Conservation (phyloP, 176 grass and related monocot species). For the Bothriochloa decipiens region DNA sequence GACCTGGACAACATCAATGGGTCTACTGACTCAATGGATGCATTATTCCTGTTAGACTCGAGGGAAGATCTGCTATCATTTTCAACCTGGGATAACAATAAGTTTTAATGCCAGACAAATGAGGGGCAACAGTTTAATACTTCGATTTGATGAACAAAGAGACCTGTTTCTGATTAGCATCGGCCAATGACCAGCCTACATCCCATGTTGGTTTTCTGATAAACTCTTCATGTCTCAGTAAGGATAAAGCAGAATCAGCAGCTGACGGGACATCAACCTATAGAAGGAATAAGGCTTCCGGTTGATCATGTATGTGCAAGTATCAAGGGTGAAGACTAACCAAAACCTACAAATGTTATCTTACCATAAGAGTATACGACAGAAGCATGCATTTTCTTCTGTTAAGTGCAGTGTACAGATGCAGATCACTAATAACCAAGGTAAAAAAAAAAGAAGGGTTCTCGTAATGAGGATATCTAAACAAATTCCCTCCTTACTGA, state of each 20-base stretch:
- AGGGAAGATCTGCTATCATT: constrained; percentile 53
- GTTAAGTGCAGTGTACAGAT: neutral
- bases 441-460: neutral
- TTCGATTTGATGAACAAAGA: constrained; percentile 26
- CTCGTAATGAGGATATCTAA: neutral
- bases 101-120: constrained; percentile 30
- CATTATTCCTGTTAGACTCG: constrained; percentile 48
- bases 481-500: neutral
- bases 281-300: constrained; percentile 13
- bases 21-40: constrained; percentile 48
- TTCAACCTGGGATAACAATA: constrained; percentile 49
- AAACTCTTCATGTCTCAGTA: constrained; percentile 59
- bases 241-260: constrained; percentile 71
- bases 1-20: constrained; percentile 58
- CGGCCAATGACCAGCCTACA: constrained; percentile 74
- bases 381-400: neutral
- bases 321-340: constrained; percentile 7
- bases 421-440: neutral
- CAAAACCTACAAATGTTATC: neutral
- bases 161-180: constrained; percentile 70
- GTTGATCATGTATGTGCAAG: constrained; percentile 19
- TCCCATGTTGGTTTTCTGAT: constrained; percentile 70
- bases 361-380: neutral
- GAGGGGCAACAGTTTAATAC: constrained; percentile 14
- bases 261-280: constrained; percentile 82